A percentile compares a stretch with the other conserved stretches of the same genome.
Conservation (phyloP, 1,139 yeast species). For the Kodamaea fungicola region DNA sequence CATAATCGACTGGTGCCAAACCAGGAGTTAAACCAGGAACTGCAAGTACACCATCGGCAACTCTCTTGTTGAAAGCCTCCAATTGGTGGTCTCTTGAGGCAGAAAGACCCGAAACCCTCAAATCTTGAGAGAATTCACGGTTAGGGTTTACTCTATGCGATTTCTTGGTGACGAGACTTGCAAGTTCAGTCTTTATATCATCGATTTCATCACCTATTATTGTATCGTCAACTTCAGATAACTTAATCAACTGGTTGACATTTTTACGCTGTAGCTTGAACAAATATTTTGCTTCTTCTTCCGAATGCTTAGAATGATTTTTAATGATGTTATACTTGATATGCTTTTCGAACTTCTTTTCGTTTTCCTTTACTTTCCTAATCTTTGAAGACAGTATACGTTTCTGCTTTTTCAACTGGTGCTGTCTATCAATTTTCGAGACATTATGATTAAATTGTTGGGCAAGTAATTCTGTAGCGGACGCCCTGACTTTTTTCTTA, state of each 20-base stretch:
- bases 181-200: conserved; percentile 39
- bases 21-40: conserved; percentile 87
- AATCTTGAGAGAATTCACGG: conserved; percentile 8
- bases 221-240: conserved; percentile 44
- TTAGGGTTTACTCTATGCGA: conserved; percentile 19
- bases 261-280: conserved; percentile 49
- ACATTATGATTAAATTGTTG: conserved; percentile 21
- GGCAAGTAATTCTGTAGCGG: conserved; percentile 22
- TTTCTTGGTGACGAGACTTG: conserved; percentile 23
- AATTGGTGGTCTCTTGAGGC: conserved; percentile 25
- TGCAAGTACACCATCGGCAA: conserved; percentile 40
- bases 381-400: conserved; percentile 29
- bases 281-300: conserved; percentile 47
- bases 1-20: conserved; percentile 78
- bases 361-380: conserved; percentile 31
- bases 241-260: conserved; percentile 40
- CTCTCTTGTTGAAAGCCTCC: conserved; percentile 40
- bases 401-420: conserved; percentile 30
- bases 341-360: conserved; percentile 41
- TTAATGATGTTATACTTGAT: conserved; percentile 53
- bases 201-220: conserved; percentile 43
- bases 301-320: conserved; percentile 33
- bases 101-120: conserved; percentile 8
- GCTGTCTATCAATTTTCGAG: conserved; percentile 30
- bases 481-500: conserved; percentile 7